Conservation (phyloP, 306 rosid genomes). For the Vicia faba region DNA sequence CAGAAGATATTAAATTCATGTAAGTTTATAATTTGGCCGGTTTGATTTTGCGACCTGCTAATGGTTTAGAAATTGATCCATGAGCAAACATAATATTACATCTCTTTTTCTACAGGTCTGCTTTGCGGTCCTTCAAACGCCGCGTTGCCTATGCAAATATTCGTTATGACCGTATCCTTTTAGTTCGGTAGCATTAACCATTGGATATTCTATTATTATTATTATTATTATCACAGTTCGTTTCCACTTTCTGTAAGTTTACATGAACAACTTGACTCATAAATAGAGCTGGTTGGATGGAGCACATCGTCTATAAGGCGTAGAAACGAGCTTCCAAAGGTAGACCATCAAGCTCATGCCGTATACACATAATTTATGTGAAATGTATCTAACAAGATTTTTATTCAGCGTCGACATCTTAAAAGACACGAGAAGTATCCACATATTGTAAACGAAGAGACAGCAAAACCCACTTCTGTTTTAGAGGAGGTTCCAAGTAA, state of each 20-base stretch:
- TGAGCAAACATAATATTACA: slow-evolving; percentile 5
- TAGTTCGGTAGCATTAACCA: slow-evolving; percentile 1
- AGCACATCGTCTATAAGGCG: slow-evolving; percentile 87
- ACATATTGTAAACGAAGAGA: slow-evolving; percentile 65
- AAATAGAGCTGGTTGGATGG: slow-evolving; percentile 89
- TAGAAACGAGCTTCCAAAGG: slow-evolving; percentile 81
- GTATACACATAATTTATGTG: slow-evolving; percentile 17
- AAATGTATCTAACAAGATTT: slow-evolving; percentile 34
- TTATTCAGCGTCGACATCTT: slow-evolving; percentile 51
- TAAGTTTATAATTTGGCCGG: slow-evolving; percentile 35
- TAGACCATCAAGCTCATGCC: slow-evolving; percentile 34
- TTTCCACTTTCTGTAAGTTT: slow-evolving; percentile 14
- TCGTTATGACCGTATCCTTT: slow-evolving; percentile 78
- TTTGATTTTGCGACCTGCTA: background rate
- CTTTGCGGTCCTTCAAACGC: slow-evolving; percentile 75
- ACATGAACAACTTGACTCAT: slow-evolving; percentile 53
- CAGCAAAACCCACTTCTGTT: slow-evolving; percentile 36
- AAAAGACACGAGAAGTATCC: slow-evolving; percentile 58
- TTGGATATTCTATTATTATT: background rate
- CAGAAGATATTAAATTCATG: slow-evolving; percentile 74
- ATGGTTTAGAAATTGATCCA: slow-evolving; percentile 8
- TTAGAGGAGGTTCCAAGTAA: slow-evolving; percentile 42
- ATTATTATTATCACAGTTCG: background rate
- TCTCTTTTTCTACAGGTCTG: slow-evolving; percentile 63
- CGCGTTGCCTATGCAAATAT: slow-evolving; percentile 83